These are phyloP conservation scores for Mesotaenium endlicherianum DNA, from an alignment of 139 green algal genomes.

Conservation along the genomic window DNA sequence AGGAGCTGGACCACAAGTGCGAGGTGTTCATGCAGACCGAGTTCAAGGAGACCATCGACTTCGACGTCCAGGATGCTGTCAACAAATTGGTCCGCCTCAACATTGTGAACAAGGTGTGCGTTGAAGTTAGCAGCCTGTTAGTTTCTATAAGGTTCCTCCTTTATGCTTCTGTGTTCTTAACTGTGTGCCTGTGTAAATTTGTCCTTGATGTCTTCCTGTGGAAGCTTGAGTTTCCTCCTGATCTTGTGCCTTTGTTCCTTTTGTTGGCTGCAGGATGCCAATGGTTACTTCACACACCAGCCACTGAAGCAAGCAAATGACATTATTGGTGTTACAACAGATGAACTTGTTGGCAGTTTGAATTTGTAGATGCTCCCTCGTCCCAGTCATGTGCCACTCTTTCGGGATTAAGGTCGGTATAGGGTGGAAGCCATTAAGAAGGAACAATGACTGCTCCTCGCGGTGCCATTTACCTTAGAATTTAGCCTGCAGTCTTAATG, in stretches of 20 bases:
- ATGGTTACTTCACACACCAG: conserved; percentile 28
- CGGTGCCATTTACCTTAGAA: no score
- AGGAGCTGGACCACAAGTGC: conserved; percentile 44
- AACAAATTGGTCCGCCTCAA: conserved; percentile 31
- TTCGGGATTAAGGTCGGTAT: no score
- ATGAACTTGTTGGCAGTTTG: conserved; percentile 28
- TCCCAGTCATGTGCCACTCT: no score
- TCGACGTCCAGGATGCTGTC: conserved; percentile 45
- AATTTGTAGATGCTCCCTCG: background rate
- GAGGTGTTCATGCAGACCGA: conserved; percentile 35
- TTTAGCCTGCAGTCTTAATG: no score
- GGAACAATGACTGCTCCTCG: no score
- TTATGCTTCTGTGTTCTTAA: no score
- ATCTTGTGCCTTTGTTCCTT: background rate
- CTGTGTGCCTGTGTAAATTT: no score
- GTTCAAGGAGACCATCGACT: conserved; percentile 39
- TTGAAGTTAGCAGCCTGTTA: conserved; percentile 4
- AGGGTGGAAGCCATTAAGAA: no score
- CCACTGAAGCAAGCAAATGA: conserved; percentile 50
- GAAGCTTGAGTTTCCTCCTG: background rate
- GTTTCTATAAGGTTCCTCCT: no score
- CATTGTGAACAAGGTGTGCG: conserved; percentile 37
- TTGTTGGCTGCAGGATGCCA: conserved; percentile 15
- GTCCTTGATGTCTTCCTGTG: no score
- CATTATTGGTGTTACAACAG: conserved; percentile 48